Percentiles rank a stretch among this genome's conserved stretches.
Evolutionary conservation across 176 grass and related monocot genomes (phyloP).

Genomic region (Elymus sibiricus): DNA sequence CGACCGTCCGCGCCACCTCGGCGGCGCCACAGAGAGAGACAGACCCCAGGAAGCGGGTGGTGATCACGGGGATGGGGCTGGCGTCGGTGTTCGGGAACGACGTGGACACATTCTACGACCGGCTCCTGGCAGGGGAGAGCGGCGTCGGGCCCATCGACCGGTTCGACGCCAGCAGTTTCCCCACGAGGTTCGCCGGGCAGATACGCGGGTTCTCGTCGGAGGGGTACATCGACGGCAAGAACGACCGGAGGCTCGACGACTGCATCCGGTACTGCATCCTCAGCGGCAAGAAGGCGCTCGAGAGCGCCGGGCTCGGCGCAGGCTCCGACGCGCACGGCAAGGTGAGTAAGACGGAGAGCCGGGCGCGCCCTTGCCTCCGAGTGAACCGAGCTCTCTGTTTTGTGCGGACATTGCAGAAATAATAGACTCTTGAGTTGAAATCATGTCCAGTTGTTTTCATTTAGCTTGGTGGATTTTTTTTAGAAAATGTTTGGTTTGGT

Average conservation of each 20-base stretch:
- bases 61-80: constrained; percentile 90
- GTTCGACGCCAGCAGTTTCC: constrained; percentile 76
- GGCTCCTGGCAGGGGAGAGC: constrained; percentile 75
- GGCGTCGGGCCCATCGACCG: constrained; percentile 70
- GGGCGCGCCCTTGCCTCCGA: not conserved
- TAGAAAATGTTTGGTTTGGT: not conserved
- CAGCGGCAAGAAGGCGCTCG: constrained; percentile 90
- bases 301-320: constrained; percentile 33
- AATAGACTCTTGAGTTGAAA: not conserved
- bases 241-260: constrained; percentile 70
- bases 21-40: constrained; percentile 57
- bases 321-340: constrained; percentile 35
- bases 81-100: constrained; percentile 89
- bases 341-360: constrained; percentile 8
- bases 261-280: constrained; percentile 90
- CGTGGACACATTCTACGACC: constrained; percentile 69
- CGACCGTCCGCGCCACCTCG: constrained; percentile 7
- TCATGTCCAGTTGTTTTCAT: not conserved
- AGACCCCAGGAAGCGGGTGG: constrained; percentile 82
- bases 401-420: not conserved
- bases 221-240: constrained; percentile 83
- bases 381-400: not conserved
- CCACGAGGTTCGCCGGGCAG: constrained; percentile 82
- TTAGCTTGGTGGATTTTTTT: not conserved
- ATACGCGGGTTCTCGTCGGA: constrained; percentile 81